phyloP scores from a whole-genome alignment of 2,329 filamentous ascomycete genomes.

The Conoideocrella luteorostrata region DNA sequence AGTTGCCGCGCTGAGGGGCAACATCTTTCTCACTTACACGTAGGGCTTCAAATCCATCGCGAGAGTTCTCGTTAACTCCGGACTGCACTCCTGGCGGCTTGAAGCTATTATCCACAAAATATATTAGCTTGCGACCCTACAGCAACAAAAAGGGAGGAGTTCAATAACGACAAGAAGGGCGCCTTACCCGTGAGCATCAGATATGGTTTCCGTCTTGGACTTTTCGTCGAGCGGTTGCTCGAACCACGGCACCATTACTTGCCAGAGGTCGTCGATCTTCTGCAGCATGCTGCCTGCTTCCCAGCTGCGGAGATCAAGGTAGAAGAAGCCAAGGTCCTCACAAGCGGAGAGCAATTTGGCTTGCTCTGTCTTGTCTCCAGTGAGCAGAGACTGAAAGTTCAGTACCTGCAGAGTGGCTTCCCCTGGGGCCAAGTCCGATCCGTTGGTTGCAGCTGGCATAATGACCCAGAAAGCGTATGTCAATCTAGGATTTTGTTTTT shows the following conservation, averaged over 20 bases:
- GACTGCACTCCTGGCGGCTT: constrained; percentile 1
- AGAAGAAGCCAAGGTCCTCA: constrained; percentile 8
- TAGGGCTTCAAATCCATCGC: background rate
- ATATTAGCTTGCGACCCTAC: no score
- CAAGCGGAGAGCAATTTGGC: background rate
- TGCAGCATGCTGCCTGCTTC: constrained; percentile 6
- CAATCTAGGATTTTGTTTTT: no score
- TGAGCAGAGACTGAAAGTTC: background rate
- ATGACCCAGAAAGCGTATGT: no score
- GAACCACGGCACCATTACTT: constrained; percentile 6
- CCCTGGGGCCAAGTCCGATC: no score
- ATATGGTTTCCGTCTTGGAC: background rate
- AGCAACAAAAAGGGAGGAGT: no score
- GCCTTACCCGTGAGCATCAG: constrained; percentile 2
- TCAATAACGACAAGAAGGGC: no score
- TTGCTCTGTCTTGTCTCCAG: background rate
- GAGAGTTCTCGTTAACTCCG: background rate
- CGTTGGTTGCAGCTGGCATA: no score
- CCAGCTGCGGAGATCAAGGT: constrained; percentile 8
- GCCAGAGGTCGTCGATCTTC: constrained; percentile 3
- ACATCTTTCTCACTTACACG: background rate
- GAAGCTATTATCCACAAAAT: no score
- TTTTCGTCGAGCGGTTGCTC: constrained; percentile 4
- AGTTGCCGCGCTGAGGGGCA: no score
- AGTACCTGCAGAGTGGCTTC: background rate